A percentile compares a stretch with the other conserved stretches of the same genome.
phyloP scores from a whole-genome alignment of 495 filamentous ascomycete species.

The Daldinia vernicosa region DNA sequence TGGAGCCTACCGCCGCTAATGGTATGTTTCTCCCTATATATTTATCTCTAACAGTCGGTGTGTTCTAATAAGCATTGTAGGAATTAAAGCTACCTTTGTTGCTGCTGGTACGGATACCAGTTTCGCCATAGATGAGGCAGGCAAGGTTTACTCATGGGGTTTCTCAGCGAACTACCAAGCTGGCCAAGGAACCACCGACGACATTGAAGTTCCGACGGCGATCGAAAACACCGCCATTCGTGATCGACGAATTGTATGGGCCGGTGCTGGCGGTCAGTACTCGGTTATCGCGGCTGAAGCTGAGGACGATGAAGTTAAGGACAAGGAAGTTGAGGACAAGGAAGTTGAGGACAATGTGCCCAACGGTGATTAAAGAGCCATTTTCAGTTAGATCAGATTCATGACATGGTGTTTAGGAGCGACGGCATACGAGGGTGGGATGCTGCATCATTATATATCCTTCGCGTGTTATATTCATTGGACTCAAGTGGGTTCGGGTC shows the following conservation, averaged over 20 bases:
- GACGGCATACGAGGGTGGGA: conserved; percentile 4
- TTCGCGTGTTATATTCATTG: conserved; percentile 13
- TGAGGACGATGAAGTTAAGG: background rate
- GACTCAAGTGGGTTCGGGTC: conserved; percentile 5
- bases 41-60: background rate
- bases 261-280: conserved; percentile 72
- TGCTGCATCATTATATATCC: conserved; percentile 18
- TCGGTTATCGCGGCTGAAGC: conserved; percentile 58
- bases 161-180: conserved; percentile 72
- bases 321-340: no score
- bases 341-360: conserved; percentile 1
- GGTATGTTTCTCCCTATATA: conserved; percentile 33
- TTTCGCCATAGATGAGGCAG: conserved; percentile 62
- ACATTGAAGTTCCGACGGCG: conserved; percentile 62
- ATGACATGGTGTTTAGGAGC: background rate
- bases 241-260: conserved; percentile 61
- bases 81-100: conserved; percentile 46
- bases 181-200: conserved; percentile 64
- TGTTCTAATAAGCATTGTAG: conserved; percentile 31
- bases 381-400: background rate
- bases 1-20: conserved; percentile 58
- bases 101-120: conserved; percentile 64
- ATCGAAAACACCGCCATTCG: conserved; percentile 68
- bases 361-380: conserved; percentile 12
- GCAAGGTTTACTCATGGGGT: conserved; percentile 72